Percentiles rank a stretch among this genome's conserved stretches.
phyloP scores from a whole-genome alignment of 1,284 basidiomycete genomes.

The Boletus holoroseus region DNA sequence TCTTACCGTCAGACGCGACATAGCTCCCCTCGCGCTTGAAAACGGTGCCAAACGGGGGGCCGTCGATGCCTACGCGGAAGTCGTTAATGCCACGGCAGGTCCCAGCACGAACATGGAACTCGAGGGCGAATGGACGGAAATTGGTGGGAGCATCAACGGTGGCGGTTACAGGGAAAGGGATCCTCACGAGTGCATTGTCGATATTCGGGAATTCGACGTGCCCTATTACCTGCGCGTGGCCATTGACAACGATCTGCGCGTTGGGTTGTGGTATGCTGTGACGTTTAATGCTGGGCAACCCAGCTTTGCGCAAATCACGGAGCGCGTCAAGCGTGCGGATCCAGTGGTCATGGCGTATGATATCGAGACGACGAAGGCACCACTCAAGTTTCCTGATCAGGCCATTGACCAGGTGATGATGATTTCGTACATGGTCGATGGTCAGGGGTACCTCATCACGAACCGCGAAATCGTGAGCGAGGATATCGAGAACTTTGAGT shows the following conservation, averaged over 20 bases:
- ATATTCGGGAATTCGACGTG: slow-evolving; percentile 95
- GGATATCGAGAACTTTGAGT: slow-evolving; percentile 98
- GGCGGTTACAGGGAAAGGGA: slow-evolving; percentile 59
- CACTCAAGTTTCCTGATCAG: slow-evolving; percentile 97
- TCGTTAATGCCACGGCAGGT: slow-evolving; percentile 74
- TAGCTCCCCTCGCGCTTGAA: slow-evolving; percentile 83
- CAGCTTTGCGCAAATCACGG: slow-evolving; percentile 65
- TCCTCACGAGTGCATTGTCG: slow-evolving; percentile 87
- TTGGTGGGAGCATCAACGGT: slow-evolving; percentile 39
- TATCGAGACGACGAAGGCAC: slow-evolving; percentile 98
- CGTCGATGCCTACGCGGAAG: slow-evolving; percentile 96
- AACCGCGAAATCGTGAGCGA: slow-evolving; percentile 97
- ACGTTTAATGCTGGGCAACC: slow-evolving; percentile 81
- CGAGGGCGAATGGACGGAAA: slow-evolving; percentile 60
- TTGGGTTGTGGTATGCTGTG: slow-evolving; percentile 95
- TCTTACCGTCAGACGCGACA: slow-evolving; percentile 79
- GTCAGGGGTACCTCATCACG: slow-evolving; percentile 95
- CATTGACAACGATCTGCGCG: slow-evolving; percentile 96
- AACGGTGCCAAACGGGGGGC: slow-evolving; percentile 94
- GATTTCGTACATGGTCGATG: slow-evolving; percentile 99
- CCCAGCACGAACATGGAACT: slow-evolving; percentile 58
- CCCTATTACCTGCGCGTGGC: slow-evolving; percentile 97
- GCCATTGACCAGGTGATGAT: slow-evolving; percentile 99
- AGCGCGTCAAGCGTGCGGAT: slow-evolving; percentile 96
- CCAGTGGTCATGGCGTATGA: slow-evolving; percentile 99